phyloP scores from a whole-genome alignment of 139 green algal species.

The Diplosphaera chodatii region DNA sequence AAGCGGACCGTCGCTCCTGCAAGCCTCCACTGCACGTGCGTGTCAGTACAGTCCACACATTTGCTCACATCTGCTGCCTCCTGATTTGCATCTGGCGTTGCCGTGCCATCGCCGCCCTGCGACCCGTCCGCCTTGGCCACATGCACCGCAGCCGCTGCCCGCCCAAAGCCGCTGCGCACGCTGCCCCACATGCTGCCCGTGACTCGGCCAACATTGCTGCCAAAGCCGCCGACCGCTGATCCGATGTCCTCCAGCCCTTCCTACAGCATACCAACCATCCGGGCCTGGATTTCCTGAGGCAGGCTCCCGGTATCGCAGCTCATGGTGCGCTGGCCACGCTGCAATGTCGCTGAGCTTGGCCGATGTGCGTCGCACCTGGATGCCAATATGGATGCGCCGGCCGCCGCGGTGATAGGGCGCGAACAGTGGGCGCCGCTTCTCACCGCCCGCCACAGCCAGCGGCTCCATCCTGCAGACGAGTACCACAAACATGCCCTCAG shows the following conservation, averaged over 20 bases:
- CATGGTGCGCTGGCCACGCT: no score
- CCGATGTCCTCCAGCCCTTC: background rate
- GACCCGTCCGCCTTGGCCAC: background rate
- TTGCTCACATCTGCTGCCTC: background rate
- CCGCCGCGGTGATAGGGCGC: constrained; percentile 32
- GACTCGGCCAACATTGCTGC: background rate
- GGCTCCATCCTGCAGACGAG: constrained; percentile 65
- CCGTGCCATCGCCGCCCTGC: background rate
- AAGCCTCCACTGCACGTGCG: no score
- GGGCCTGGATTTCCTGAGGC: no score
- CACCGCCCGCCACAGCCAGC: constrained; percentile 26
- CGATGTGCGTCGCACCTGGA: no score
- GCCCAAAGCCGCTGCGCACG: background rate
- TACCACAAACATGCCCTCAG: no score
- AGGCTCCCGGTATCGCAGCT: no score
- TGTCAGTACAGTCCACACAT: no score
- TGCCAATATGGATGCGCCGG: constrained; percentile 48
- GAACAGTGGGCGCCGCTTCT: constrained; percentile 27
- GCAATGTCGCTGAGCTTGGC: no score
- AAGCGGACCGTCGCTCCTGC: no score
- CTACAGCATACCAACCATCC: background rate
- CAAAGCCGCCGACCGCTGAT: background rate
- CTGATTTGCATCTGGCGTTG: background rate
- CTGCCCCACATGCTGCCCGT: background rate
- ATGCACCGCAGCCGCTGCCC: background rate